Evolutionary conservation across 352 stramenopile genomes (phyloP), one percentile per base, ranked within the genome.

Genomic region (Phytophthora sojae): DNA sequence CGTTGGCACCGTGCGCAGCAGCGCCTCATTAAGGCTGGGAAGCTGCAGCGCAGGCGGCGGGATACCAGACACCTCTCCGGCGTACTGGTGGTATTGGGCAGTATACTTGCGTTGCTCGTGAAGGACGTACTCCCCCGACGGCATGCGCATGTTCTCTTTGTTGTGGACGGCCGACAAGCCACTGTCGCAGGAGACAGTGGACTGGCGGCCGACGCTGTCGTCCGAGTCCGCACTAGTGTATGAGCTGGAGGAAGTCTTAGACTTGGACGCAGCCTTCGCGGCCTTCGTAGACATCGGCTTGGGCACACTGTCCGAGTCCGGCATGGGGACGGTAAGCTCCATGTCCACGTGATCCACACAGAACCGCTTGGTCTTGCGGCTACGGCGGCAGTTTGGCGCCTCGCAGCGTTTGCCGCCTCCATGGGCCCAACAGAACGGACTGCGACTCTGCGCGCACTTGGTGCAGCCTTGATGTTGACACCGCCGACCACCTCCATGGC

Each of bases 321-420:
- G 32, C 1, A 79, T 17, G 9, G 76, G 73, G 2, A 83, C 71
- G 3, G 79, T 85, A 12, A 61, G 35, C 61, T 91, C 83, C 83
- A 91, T 89, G 2, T 89, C 83, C 15, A 91, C 83, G 64, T 95
- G 87, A 58, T 90, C 85, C 37, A 93, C 85, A 44, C 87, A 95
- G 45, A 90, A 92, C 15, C 83, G 80, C 56, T 91, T 91, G 29
- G 86, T 93, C 71, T 93, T 93, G 61, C 83, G 84, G 21, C 82
- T 92, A 4, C 83, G 85, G 17, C 80, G 83, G 66, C 87, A 95
- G 52, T 87, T 84, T 4, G 79, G 79, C 15, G 74, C 77, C 45
- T 93, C 84, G 42, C 87, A 94, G n/a, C 85, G 85, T 50, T 90
- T 89, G 50, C 87, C 87, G 37, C 86, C 86, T 5, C 86, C 86